phyloP scores from a whole-genome alignment of 257 asterid species.

The Solanum microdontum region DNA sequence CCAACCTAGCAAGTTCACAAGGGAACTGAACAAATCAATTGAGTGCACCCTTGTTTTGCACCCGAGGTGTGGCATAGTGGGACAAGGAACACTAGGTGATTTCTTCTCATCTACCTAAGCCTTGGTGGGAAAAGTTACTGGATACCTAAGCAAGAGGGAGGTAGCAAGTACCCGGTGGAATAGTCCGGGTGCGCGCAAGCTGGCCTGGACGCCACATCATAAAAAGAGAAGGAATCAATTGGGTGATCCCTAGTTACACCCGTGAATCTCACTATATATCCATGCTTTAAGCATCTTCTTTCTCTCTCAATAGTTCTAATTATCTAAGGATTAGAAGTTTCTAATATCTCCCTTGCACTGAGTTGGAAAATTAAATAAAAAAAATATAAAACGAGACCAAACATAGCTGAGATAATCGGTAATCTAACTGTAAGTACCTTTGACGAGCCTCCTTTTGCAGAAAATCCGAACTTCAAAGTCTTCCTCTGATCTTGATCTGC shows the following conservation, averaged over 20 bases:
- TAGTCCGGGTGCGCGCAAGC: neutral
- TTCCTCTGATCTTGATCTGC: constrained; percentile 91
- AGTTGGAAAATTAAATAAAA: neutral
- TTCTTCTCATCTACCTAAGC: neutral
- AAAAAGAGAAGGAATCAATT: neutral
- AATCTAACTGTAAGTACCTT: constrained; percentile 36
- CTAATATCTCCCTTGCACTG: neutral
- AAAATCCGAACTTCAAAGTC: constrained; percentile 79
- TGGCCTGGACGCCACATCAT: neutral
- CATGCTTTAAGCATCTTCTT: neutral
- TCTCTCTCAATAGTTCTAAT: neutral
- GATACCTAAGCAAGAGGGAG: neutral
- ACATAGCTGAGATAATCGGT: neutral
- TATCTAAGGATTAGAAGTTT: neutral
- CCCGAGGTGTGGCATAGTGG: neutral
- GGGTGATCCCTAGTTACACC: neutral
- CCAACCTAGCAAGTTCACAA: neutral
- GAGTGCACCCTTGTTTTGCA: neutral
- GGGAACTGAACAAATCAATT: neutral
- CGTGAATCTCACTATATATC: neutral
- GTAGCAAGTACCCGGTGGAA: neutral
- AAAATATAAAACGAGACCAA: neutral
- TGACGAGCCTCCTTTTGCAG: constrained; percentile 51
- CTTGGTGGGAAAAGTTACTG: neutral
- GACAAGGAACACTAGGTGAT: neutral